phyloP scores from a whole-genome alignment of 2,329 filamentous ascomycete species.

The Verticillium alfalfae region DNA sequence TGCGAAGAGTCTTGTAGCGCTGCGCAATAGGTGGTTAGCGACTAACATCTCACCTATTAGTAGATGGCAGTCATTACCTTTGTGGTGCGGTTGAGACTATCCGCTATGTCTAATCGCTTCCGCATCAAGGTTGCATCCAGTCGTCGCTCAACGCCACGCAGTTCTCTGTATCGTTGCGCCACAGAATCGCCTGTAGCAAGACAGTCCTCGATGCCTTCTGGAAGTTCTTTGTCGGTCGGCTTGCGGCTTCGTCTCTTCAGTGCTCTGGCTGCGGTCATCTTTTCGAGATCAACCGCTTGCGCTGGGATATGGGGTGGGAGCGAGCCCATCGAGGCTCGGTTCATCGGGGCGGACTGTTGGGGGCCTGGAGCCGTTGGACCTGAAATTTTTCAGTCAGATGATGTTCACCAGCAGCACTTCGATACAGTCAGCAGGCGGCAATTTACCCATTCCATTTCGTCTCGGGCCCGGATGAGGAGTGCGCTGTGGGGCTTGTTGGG shows the following conservation, averaged over 20 bases:
- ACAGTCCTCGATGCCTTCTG: slow-evolving; percentile 80
- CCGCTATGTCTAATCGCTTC: slow-evolving; percentile 86
- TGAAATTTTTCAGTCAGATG: neutral
- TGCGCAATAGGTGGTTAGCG: slow-evolving; percentile 22
- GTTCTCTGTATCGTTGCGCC: slow-evolving; percentile 67
- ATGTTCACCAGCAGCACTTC: neutral
- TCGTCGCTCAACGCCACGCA: slow-evolving; percentile 81
- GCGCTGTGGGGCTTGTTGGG: slow-evolving; percentile 42
- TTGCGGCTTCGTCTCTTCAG: slow-evolving; percentile 74
- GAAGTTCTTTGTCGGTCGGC: slow-evolving; percentile 91
- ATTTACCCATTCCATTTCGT: slow-evolving; percentile 48
- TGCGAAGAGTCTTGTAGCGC: slow-evolving; percentile 77
- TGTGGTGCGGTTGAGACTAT: slow-evolving; percentile 67
- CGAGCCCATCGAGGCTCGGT: neutral
- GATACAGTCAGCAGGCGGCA: slow-evolving; percentile 12
- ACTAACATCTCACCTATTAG: neutral
- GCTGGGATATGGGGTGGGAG: slow-evolving; percentile 12
- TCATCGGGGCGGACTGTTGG: neutral
- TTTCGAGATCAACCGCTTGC: slow-evolving; percentile 54
- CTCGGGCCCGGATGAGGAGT: slow-evolving; percentile 43
- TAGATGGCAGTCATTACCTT: slow-evolving; percentile 43
- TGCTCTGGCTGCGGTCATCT: neutral
- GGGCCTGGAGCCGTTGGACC: neutral
- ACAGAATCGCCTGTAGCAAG: slow-evolving; percentile 73
- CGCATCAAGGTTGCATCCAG: slow-evolving; percentile 91